phyloP scores from a whole-genome alignment of 345 rosid genomes.

The Populus euphratica region DNA sequence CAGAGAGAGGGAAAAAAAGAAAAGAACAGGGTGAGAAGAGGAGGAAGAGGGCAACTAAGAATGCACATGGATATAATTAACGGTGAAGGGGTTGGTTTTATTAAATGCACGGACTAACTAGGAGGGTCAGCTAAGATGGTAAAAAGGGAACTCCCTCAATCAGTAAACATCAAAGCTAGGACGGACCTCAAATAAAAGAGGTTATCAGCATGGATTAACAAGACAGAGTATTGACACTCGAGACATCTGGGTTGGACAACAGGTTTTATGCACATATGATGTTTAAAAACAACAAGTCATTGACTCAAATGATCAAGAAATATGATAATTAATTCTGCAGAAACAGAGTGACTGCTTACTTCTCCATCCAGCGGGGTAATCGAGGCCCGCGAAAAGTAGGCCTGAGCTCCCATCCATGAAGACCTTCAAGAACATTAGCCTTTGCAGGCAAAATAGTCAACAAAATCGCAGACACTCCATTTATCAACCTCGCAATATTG shows the following conservation, averaged over 20 bases:
- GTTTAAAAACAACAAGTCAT: too few relatives aligned
- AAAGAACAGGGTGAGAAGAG: background rate
- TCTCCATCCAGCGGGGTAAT: slow-evolving; percentile 93
- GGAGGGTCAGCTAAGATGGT: too few relatives aligned
- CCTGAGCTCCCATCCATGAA: slow-evolving; percentile 97
- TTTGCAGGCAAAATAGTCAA: slow-evolving; percentile 74
- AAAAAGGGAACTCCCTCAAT: too few relatives aligned
- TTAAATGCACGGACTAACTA: too few relatives aligned
- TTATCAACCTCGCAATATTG: slow-evolving; percentile 71
- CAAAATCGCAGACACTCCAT: slow-evolving; percentile 79
- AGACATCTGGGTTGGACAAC: too few relatives aligned
- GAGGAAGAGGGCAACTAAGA: background rate
- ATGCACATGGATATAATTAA: background rate
- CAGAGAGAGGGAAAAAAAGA: background rate
- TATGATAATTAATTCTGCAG: too few relatives aligned
- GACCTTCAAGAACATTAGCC: slow-evolving; percentile 74
- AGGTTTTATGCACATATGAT: too few relatives aligned
- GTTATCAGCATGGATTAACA: too few relatives aligned
- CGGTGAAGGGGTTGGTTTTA: background rate
- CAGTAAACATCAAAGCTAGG: too few relatives aligned
- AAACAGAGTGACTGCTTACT: slow-evolving; percentile 38
- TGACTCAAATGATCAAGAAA: too few relatives aligned
- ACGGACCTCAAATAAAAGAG: too few relatives aligned
- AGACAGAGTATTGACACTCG: too few relatives aligned
- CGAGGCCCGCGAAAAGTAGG: slow-evolving; percentile 89